phyloP scores from a whole-genome alignment of 306 rosid species.

The Urtica urens region DNA sequence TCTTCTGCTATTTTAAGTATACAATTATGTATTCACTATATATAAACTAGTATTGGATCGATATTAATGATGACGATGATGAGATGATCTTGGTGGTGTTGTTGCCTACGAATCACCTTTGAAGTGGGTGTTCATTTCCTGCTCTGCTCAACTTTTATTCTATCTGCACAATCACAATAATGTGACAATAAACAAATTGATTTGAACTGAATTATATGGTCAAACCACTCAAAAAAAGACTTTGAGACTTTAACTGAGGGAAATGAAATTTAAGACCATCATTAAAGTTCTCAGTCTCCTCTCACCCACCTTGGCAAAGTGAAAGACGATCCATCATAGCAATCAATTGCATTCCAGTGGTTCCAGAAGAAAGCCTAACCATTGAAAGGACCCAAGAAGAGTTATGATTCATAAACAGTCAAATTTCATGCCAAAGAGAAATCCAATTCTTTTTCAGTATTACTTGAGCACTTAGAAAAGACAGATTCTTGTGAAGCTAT shows the following conservation, averaged over 20 bases:
- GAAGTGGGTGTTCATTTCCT: slow-evolving; percentile 42
- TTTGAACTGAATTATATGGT: not conserved
- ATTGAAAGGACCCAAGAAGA: too few relatives aligned
- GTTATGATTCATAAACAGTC: not conserved
- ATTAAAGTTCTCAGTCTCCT: not conserved
- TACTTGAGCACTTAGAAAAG: slow-evolving; percentile 46
- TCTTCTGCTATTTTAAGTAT: slow-evolving; percentile 49
- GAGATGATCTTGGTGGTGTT: slow-evolving; percentile 32
- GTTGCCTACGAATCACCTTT: slow-evolving; percentile 37
- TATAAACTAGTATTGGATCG: slow-evolving; percentile 60
- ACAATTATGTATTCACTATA: slow-evolving; percentile 60
- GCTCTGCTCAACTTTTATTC: slow-evolving; percentile 55
- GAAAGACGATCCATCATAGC: slow-evolving; percentile 26
- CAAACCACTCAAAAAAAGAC: not conserved
- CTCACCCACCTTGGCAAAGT: slow-evolving; percentile 50
- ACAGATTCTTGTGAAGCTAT: slow-evolving; percentile 33
- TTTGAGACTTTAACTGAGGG: not conserved
- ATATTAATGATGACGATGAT: slow-evolving; percentile 33
- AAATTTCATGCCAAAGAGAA: not conserved
- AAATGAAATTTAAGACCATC: not conserved
- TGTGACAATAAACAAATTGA: not conserved
- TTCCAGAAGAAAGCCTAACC: slow-evolving; percentile 31
- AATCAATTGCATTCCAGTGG: slow-evolving; percentile 47
- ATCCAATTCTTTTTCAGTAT: not conserved
- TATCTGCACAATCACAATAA: slow-evolving; percentile 35